Conservation (phyloP, 257 asterid genomes). For the Solanum habrochaites region DNA sequence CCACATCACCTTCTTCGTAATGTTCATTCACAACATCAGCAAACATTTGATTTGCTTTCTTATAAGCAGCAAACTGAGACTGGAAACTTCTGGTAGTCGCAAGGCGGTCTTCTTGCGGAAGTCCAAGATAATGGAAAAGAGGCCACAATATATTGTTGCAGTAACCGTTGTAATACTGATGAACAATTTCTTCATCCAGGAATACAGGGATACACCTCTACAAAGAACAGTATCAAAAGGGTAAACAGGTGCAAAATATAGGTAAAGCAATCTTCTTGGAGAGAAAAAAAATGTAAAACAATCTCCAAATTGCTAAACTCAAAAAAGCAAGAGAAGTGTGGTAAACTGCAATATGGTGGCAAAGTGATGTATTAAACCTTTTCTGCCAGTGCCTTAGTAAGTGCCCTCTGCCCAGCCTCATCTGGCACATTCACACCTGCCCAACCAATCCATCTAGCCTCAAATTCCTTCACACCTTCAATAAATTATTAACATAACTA, state of each 20-base stretch:
- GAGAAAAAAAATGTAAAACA: neutral
- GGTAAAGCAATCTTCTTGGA: neutral
- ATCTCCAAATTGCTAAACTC: neutral
- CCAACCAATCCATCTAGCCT: conserved; percentile 98
- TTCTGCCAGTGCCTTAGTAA: conserved; percentile 71
- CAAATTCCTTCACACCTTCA: conserved; percentile 80
- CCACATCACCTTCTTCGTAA: conserved; percentile 84
- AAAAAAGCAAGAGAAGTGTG: neutral
- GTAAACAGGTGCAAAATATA: neutral
- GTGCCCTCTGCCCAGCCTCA: conserved; percentile 75
- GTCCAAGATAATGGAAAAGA: conserved; percentile 84
- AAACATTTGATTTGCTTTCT: conserved; percentile 86
- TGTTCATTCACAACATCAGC: conserved; percentile 78
- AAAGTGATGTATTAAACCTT: conserved; percentile 36
- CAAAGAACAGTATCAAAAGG: conserved; percentile 1
- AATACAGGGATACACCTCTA: conserved; percentile 94
- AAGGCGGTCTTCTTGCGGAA: conserved; percentile 91
- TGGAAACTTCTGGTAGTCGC: conserved; percentile 91
- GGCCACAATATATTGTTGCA: conserved; percentile 95
- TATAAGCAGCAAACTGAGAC: conserved; percentile 80
- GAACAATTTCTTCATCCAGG: conserved; percentile 84
- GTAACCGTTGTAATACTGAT: conserved; percentile 90
- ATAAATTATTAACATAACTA: conserved; percentile 1
- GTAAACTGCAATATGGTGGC: neutral
- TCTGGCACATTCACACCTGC: conserved; percentile 95